Conservation (phyloP, 148 eudicot species). For the Persicaria maculosa region DNA sequence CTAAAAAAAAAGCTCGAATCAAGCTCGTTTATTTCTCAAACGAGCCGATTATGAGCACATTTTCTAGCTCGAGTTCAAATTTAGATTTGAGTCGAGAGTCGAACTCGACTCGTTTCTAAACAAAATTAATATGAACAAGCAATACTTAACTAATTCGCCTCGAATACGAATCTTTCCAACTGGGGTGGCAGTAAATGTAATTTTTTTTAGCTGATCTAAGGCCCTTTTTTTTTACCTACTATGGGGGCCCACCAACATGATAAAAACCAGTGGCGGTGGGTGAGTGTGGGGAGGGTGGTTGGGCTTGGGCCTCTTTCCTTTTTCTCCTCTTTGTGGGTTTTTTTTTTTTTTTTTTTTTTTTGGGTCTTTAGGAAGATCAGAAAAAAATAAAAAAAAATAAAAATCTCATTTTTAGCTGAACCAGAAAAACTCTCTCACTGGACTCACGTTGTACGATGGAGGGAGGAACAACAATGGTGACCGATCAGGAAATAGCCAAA, state of each 20-base stretch:
- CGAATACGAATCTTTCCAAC: too few species aligned
- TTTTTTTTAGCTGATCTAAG: neutral
- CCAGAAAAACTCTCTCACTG: neutral
- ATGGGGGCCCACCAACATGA: neutral
- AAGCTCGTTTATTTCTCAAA: too few species aligned
- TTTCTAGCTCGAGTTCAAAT: too few species aligned
- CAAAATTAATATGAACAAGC: too few species aligned
- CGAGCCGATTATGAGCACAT: too few species aligned
- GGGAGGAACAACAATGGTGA: constrained; percentile 27
- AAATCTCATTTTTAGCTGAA: neutral
- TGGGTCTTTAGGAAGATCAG: neutral
- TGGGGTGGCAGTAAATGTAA: neutral
- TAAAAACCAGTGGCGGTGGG: constrained; percentile 10
- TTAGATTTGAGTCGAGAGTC: too few species aligned
- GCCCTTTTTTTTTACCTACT: neutral
- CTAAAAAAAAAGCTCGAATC: too few species aligned
- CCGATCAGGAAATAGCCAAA: constrained; percentile 51
- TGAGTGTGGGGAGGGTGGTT: constrained; percentile 15
- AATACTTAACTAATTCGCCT: too few species aligned
- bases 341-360: neutral
- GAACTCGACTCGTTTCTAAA: too few species aligned
- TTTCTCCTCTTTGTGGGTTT: neutral
- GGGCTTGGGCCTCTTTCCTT: constrained; percentile 35
- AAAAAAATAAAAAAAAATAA: neutral
- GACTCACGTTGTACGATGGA: neutral